phyloP scores from a whole-genome alignment of 768 basidiomycete genomes.

The Tricholoma terreum region DNA sequence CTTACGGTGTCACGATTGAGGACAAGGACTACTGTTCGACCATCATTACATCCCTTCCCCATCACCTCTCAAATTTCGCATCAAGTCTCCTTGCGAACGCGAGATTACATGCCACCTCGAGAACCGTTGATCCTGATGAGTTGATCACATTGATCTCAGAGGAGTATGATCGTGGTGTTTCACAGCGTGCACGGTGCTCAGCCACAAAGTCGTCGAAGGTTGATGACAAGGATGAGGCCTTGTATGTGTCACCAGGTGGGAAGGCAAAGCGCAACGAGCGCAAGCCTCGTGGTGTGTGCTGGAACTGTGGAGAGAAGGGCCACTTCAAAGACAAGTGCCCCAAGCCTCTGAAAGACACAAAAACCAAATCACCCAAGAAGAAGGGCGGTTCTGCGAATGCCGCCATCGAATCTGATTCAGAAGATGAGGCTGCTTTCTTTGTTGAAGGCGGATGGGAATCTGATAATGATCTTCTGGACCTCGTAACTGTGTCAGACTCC shows the following conservation, averaged over 20 bases:
- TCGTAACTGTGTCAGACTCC: too few species aligned
- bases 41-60: constrained; percentile 26
- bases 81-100: constrained; percentile 10
- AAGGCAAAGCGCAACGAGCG: constrained; percentile 10
- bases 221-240: constrained; percentile 14
- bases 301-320: not conserved
- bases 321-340: too few species aligned
- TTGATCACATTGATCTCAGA: too few species aligned
- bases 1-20: constrained; percentile 23
- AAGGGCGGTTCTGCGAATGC: constrained; percentile 4
- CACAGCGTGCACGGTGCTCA: constrained; percentile 1
- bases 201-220: constrained; percentile 10
- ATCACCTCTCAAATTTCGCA: constrained; percentile 21
- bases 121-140: constrained; percentile 16
- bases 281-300: constrained; percentile 7
- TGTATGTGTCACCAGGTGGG: constrained; percentile 8
- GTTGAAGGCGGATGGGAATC: not conserved
- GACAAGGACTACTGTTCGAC: constrained; percentile 22
- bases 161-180: constrained; percentile 13
- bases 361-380: constrained; percentile 11
- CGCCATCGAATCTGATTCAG: constrained; percentile 4
- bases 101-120: not conserved
- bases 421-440: too few species aligned
- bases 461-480: not conserved
- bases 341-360: constrained; percentile 17